Percentiles rank a stretch among this genome's conserved stretches.
Conservation (phyloP, 2,329 filamentous ascomycete genomes). For the Colletotrichum spinosum region DNA sequence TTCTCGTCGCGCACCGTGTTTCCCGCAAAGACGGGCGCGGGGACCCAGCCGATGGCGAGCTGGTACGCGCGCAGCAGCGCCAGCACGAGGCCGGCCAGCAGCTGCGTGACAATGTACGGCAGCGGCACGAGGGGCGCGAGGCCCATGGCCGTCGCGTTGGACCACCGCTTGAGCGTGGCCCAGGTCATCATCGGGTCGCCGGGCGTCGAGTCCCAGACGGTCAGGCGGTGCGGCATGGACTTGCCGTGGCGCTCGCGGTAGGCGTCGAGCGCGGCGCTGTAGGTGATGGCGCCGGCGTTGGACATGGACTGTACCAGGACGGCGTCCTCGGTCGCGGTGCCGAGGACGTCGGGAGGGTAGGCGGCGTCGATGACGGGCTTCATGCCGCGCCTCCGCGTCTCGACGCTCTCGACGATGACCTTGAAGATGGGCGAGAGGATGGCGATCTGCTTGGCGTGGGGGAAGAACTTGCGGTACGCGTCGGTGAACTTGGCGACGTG, state of each 20-base stretch:
- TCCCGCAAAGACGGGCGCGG: slow-evolving; percentile 47
- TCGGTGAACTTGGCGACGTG: slow-evolving; percentile 67
- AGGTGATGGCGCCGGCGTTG: slow-evolving; percentile 68
- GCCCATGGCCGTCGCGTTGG: slow-evolving; percentile 64
- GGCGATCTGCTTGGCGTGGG: slow-evolving; percentile 61
- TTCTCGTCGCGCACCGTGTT: slow-evolving; percentile 5
- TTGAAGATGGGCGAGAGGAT: slow-evolving; percentile 62
- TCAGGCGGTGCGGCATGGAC: slow-evolving; percentile 59
- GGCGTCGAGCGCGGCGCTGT: slow-evolving; percentile 60
- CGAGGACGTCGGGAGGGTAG: slow-evolving; percentile 42
- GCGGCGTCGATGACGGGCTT: slow-evolving; percentile 55
- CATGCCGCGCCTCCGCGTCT: slow-evolving; percentile 58
- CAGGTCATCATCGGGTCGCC: slow-evolving; percentile 56
- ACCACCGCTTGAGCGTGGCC: slow-evolving; percentile 61
- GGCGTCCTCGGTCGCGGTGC: slow-evolving; percentile 33
- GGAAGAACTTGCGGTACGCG: slow-evolving; percentile 63
- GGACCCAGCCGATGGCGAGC: slow-evolving; percentile 51
- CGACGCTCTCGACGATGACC: slow-evolving; percentile 56
- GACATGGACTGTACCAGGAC: slow-evolving; percentile 67
- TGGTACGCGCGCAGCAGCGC: slow-evolving; percentile 49
- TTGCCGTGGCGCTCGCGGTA: slow-evolving; percentile 53
- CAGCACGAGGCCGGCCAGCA: slow-evolving; percentile 58
- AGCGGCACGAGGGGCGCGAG: slow-evolving; percentile 59
- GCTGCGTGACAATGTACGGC: slow-evolving; percentile 61
- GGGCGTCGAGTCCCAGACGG: slow-evolving; percentile 65